Conservation (phyloP, 169 alveolate species). For the Perkinsus chesapeaki region DNA sequence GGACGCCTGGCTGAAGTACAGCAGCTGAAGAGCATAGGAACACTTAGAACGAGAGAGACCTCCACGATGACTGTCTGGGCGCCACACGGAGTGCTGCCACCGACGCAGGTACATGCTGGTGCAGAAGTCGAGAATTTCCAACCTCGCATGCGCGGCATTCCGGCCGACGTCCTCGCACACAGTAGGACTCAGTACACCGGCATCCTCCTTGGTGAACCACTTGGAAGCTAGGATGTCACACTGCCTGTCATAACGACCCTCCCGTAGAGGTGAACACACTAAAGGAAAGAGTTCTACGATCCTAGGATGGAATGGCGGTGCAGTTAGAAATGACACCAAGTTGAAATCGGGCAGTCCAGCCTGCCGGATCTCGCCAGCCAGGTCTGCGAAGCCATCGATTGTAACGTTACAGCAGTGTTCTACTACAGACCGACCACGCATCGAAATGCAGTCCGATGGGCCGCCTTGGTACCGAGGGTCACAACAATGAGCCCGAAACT, state of each 20-base stretch:
- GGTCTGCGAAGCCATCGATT: background rate
- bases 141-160: background rate
- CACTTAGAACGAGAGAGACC: background rate
- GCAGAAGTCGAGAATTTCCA: background rate
- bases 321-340: background rate
- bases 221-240: background rate
- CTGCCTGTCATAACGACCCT: background rate
- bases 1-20: background rate
- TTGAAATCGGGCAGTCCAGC: background rate
- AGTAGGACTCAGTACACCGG: background rate
- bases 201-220: background rate
- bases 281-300: background rate
- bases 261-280: background rate
- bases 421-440: background rate
- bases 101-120: background rate
- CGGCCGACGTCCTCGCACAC: background rate
- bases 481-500: background rate
- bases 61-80: background rate
- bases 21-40: background rate
- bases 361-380: background rate
- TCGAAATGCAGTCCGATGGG: background rate
- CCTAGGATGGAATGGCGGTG: background rate
- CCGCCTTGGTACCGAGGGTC: background rate
- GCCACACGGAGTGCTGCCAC: background rate
- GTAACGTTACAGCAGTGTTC: background rate